Evolutionary conservation across 495 filamentous ascomycete species (phyloP).

Genomic region (Xylona heveae): DNA sequence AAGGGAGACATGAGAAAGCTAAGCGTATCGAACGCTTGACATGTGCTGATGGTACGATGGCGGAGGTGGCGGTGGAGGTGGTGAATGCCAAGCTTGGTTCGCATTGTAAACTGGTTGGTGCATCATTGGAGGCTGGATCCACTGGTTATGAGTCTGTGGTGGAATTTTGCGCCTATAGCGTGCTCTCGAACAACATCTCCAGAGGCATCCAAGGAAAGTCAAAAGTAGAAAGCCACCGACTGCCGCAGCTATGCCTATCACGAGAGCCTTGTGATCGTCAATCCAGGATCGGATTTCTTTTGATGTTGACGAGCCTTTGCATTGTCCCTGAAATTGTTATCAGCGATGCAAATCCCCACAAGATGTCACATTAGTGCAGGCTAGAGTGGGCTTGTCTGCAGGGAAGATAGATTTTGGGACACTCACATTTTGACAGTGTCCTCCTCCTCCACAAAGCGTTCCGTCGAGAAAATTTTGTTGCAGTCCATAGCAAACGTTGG

Average conservation of each 20-base stretch:
- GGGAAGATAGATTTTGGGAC: conserved; percentile 2
- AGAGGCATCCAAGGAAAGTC: conserved; percentile 16
- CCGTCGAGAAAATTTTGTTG: conserved; percentile 91
- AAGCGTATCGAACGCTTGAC: too few species aligned
- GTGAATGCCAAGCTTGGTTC: too few species aligned
- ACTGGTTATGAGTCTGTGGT: too few species aligned
- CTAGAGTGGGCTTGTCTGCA: too few species aligned
- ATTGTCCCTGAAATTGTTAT: conserved; percentile 17
- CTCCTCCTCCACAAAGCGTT: conserved; percentile 66
- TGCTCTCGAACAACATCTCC: conserved; percentile 7
- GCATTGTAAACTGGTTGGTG: too few species aligned
- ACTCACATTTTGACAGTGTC: conserved; percentile 45
- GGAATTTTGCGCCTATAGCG: background rate
- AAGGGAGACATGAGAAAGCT: too few species aligned
- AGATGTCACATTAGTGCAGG: background rate
- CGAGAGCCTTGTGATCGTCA: conserved; percentile 18
- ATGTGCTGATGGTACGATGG: too few species aligned
- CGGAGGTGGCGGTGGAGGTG: too few species aligned
- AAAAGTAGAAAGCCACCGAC: conserved; percentile 19
- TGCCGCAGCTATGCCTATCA: conserved; percentile 18
- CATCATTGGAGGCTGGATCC: too few species aligned
- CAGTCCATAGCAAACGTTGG: conserved; percentile 45
- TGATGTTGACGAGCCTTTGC: conserved; percentile 15
- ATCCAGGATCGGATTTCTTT: conserved; percentile 22
- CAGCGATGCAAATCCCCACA: too few species aligned